Evolutionary conservation across 192 early-diverging fungal genomes (phyloP).

Genomic region (Lobosporangium transversale): DNA sequence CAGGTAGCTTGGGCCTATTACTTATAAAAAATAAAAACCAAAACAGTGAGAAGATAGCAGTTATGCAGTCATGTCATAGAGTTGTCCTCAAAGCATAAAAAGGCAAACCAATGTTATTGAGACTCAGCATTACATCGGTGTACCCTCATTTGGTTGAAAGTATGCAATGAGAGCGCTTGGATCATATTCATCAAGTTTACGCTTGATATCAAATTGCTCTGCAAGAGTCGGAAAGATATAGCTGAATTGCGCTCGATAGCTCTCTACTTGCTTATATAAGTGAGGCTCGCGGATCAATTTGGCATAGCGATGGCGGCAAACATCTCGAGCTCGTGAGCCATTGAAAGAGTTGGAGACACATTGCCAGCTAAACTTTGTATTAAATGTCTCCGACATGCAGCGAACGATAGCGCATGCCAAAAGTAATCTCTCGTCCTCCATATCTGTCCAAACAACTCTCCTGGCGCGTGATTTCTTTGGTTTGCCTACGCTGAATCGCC

Average conservation of each 20-base stretch:
- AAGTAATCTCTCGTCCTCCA: slow-evolving; percentile 23
- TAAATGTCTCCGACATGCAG: slow-evolving; percentile 18
- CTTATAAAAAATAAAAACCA: background rate
- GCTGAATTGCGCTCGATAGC: slow-evolving; percentile 23
- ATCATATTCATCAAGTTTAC: slow-evolving; percentile 32
- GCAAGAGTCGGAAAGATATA: slow-evolving; percentile 9
- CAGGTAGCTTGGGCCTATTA: background rate
- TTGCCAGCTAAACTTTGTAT: slow-evolving; percentile 34
- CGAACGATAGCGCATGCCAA: slow-evolving; percentile 15
- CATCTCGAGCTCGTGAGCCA: slow-evolving; percentile 4
- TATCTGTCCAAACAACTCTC: slow-evolving; percentile 15
- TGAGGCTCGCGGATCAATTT: slow-evolving; percentile 20
- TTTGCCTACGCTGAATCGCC: background rate
- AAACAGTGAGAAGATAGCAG: background rate
- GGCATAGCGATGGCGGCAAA: slow-evolving; percentile 42
- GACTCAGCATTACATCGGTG: slow-evolving; percentile 29
- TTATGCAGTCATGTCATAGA: too few relatives aligned
- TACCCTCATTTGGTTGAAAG: slow-evolving; percentile 9
- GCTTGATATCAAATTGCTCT: slow-evolving; percentile 19
- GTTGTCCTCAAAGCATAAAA: too few relatives aligned
- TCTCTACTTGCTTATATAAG: slow-evolving; percentile 9
- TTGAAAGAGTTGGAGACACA: slow-evolving; percentile 12
- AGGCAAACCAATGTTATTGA: too few relatives aligned
- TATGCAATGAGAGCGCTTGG: slow-evolving; percentile 15
- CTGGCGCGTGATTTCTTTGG: slow-evolving; percentile 13